Evolutionary conservation across 352 stramenopile species (phyloP), one percentile per base, ranked within the genome.

Genomic region (Pythium dissotocum): DNA sequence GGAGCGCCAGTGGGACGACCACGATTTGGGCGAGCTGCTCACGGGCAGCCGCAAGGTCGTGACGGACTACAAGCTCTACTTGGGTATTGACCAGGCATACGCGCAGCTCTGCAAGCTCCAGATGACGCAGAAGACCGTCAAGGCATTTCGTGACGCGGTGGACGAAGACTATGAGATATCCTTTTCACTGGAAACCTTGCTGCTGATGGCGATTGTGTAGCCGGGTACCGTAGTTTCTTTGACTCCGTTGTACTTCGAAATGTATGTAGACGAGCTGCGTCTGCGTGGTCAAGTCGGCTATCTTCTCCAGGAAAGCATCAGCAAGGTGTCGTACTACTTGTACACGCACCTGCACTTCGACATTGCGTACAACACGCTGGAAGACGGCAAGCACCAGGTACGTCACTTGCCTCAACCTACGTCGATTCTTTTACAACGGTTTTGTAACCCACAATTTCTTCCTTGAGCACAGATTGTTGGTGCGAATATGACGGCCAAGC

Each of bases 251-350:
- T 52, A 82, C 77, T 99, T 98, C 79, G 96, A 99, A 85, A 98
- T 99, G 89, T 98, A 99, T 76, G 83, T 99, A 32, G 97, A 99
- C 77, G 97, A 99, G 83, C 83, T 99, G 55, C 96, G 95, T 55
- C 89, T 99, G 71, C 98, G 91, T 83, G 97, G 95, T 26, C 98
- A 98, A 71, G 85, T 99, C 33, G 97, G 96, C 36, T 94, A 98
- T 54, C 80, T 94, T 14, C 75, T 93, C 35, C 80, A 93, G 52
- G 70, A 88, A 64, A 78, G 77, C 60, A 84, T 85, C 74, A 89
- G 78, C 62, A 75, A 84, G 58, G 82, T 90, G 42, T 82, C 73
- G 51, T 97, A 94, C 55, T 99, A 95, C 76, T 78, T 99, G 10
- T 98, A 98, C 79, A 97, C 94, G 26, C 96, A 99, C 76, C 80